Conservation (phyloP, 768 basidiomycete species). For the Auriculariales sp. region DNA sequence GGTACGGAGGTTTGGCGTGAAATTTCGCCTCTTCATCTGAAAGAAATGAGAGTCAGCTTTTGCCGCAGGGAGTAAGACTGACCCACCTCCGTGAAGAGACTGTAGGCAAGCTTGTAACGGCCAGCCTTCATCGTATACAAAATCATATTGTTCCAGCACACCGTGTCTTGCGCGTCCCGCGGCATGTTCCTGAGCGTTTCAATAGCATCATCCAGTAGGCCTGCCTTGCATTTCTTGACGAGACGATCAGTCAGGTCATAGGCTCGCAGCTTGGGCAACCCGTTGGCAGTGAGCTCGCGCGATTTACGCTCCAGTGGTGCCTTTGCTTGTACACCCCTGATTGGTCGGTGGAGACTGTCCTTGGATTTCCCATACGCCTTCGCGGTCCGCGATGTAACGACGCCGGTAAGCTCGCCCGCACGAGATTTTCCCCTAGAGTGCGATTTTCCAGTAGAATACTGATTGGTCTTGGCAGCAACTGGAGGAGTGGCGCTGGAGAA, state of each 20-base stretch:
- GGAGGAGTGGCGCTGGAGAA: too few relatives aligned
- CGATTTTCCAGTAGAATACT: too few relatives aligned
- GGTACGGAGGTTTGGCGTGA: conserved; percentile 51
- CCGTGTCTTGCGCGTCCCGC: conserved; percentile 55
- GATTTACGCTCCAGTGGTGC: too few relatives aligned
- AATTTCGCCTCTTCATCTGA: conserved; percentile 78
- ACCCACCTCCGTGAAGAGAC: conserved; percentile 56
- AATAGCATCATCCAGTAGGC: conserved; percentile 48
- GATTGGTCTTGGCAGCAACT: too few relatives aligned
- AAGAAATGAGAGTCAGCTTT: conserved; percentile 2
- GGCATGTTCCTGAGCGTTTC: conserved; percentile 54
- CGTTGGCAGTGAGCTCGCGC: too few relatives aligned
- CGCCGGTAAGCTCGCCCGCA: too few relatives aligned
- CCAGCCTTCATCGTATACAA: conserved; percentile 43
- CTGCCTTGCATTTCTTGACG: conserved; percentile 31
- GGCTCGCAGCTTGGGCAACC: too few relatives aligned
- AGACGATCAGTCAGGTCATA: conserved; percentile 8
- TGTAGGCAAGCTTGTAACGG: conserved; percentile 43
- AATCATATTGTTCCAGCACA: conserved; percentile 72
- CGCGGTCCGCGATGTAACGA: too few relatives aligned
- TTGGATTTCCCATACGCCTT: too few relatives aligned
- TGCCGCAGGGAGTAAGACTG: conserved; percentile 1
- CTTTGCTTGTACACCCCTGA: too few relatives aligned
- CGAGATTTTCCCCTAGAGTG: too few relatives aligned
- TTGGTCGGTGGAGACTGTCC: too few relatives aligned